Percentiles rank a stretch among this genome's conserved stretches.
These are phyloP conservation scores for Coemansia umbellata DNA, from an alignment of 192 early-diverging fungal genomes.

Conservation along the genomic window DNA sequence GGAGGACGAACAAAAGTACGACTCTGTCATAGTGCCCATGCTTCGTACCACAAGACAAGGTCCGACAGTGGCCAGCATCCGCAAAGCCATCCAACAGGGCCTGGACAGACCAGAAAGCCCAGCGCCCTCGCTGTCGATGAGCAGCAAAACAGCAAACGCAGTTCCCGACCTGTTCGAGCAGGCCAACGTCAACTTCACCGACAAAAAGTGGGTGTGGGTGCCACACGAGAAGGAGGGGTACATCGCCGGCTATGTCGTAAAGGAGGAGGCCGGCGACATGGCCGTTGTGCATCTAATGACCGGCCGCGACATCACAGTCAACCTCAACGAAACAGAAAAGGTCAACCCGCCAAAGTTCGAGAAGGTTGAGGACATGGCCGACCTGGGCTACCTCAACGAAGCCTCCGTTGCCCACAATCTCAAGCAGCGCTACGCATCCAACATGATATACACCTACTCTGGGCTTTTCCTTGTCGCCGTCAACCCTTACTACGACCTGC, in stretches of 20 bases:
- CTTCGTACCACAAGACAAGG: conserved; percentile 30
- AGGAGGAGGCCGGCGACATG: conserved; percentile 64
- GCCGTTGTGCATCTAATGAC: conserved; percentile 75
- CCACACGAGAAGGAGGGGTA: conserved; percentile 89
- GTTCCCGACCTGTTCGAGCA: conserved; percentile 53
- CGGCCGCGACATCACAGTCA: conserved; percentile 66
- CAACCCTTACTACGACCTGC: conserved; percentile 92
- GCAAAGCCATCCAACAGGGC: conserved; percentile 48
- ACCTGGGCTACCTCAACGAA: conserved; percentile 93
- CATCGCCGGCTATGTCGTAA: conserved; percentile 73
- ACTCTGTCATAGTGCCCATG: conserved; percentile 12
- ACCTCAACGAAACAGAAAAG: conserved; percentile 81
- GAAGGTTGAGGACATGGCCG: conserved; percentile 98
- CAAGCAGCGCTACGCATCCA: conserved; percentile 80
- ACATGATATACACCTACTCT: conserved; percentile 98
- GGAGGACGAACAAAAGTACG: neutral
- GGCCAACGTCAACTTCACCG: conserved; percentile 72
- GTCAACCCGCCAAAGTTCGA: conserved; percentile 99
- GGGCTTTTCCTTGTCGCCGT: conserved; percentile 97
- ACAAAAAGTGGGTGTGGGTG: conserved; percentile 98
- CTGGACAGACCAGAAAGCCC: conserved; percentile 47
- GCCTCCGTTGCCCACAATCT: conserved; percentile 99
- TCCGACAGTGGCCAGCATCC: conserved; percentile 50
- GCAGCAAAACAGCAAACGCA: conserved; percentile 31
- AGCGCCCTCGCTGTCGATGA: conserved; percentile 25